Percentiles rank a stretch among this genome's conserved stretches.
phyloP scores from a whole-genome alignment of 768 basidiomycete genomes.

The Terana coerulea region DNA sequence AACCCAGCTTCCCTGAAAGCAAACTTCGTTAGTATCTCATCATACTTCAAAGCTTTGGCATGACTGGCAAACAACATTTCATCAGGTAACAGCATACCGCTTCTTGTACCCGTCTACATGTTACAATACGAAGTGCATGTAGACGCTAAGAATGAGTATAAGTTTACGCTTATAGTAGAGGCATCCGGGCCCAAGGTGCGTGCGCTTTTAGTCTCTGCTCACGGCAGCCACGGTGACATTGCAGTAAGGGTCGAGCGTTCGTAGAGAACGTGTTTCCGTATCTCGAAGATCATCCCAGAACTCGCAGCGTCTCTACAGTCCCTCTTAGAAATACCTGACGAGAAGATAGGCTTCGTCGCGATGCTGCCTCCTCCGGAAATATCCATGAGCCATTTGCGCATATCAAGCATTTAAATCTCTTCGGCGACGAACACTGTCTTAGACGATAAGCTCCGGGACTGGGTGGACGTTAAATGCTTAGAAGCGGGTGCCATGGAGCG shows the following conservation, averaged over 20 bases:
- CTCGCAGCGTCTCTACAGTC: not conserved
- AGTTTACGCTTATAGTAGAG: constrained; percentile 2
- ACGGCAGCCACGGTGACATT: not conserved
- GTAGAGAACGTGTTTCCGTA: not conserved
- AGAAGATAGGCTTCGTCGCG: not conserved
- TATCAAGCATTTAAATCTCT: not conserved
- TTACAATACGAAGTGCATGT: constrained; percentile 41
- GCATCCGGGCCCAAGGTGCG: constrained; percentile 3
- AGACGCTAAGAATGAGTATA: not conserved
- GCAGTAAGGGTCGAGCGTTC: not conserved
- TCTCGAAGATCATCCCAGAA: not conserved
- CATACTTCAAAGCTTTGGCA: not conserved
- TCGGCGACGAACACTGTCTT: not conserved
- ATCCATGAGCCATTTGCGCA: constrained; percentile 1
- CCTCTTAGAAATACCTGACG: not conserved
- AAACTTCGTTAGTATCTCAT: constrained; percentile 38
- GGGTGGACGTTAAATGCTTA: not conserved
- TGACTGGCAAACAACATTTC: not conserved
- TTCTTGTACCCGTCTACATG: constrained; percentile 63
- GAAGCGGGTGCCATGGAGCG: not conserved
- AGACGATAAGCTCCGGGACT: not conserved
- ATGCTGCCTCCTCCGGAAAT: not conserved
- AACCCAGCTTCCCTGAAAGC: constrained; percentile 40
- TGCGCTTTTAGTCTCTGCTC: not conserved
- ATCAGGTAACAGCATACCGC: constrained; percentile 42